Conservation (phyloP, 2,329 filamentous ascomycete genomes). For the Colletotrichum plurivorum region DNA sequence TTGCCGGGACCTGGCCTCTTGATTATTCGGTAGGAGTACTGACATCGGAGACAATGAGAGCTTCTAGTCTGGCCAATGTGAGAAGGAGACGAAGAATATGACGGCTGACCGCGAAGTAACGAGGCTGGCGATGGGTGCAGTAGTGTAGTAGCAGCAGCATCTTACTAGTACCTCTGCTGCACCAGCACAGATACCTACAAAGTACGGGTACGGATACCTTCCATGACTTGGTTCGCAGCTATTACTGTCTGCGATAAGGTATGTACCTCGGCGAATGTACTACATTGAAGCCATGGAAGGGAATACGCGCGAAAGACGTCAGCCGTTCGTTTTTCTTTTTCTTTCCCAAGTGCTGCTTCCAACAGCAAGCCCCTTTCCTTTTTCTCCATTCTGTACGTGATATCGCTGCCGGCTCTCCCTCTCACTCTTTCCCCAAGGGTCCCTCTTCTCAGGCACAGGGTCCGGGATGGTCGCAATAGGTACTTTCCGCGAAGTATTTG, state of each 20-base stretch:
- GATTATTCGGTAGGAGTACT: neutral
- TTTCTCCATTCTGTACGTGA: too few relatives aligned
- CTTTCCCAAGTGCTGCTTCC: too few relatives aligned
- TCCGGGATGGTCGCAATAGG: constrained; percentile 8
- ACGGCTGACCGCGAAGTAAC: constrained; percentile 3
- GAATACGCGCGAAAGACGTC: too few relatives aligned
- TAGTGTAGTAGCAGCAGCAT: neutral
- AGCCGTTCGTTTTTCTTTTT: too few relatives aligned
- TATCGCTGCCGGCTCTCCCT: neutral
- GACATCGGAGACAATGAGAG: too few relatives aligned
- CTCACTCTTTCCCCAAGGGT: neutral
- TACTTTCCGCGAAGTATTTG: neutral
- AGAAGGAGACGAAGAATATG: neutral
- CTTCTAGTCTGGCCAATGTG: too few relatives aligned
- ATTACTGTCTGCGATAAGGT: too few relatives aligned
- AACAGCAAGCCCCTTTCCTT: neutral
- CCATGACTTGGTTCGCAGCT: too few relatives aligned
- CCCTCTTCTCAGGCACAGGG: constrained; percentile 3
- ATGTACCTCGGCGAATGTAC: too few relatives aligned
- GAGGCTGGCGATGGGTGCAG: constrained; percentile 9
- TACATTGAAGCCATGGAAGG: too few relatives aligned
- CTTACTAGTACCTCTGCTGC: neutral
- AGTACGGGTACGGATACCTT: neutral
- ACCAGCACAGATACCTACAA: neutral
- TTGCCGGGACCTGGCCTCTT: neutral